Conservation (phyloP, 2,329 filamentous ascomycete genomes). For the Boeremia exigua region DNA sequence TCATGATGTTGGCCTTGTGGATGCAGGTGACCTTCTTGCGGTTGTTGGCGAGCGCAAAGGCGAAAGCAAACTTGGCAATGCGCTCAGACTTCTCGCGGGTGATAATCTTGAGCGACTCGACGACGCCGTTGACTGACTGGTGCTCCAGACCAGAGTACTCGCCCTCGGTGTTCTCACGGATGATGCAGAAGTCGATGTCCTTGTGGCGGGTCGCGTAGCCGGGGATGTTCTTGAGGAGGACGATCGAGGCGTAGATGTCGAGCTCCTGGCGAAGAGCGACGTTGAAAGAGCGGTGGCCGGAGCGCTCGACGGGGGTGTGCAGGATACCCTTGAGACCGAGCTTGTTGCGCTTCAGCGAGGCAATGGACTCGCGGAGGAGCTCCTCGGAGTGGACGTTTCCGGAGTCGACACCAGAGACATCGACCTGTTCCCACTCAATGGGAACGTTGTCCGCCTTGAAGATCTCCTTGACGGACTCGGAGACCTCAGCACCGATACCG, state of each 20-base stretch:
- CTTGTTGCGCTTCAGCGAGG: slow-evolving; percentile 97
- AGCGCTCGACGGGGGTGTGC: slow-evolving; percentile 94
- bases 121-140: slow-evolving; percentile 93
- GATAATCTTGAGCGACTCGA: slow-evolving; percentile 99
- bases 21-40: slow-evolving; percentile 99
- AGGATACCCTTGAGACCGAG: slow-evolving; percentile 98
- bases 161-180: slow-evolving; percentile 99
- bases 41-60: slow-evolving; percentile 97
- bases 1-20: slow-evolving; percentile 99
- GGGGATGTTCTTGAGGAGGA: slow-evolving; percentile 99
- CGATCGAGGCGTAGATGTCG: slow-evolving; percentile 98
- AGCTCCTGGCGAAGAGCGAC: slow-evolving; percentile 98
- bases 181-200: slow-evolving; percentile 97
- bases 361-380: slow-evolving; percentile 93
- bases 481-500: slow-evolving; percentile 96
- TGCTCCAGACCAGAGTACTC: slow-evolving; percentile 99
- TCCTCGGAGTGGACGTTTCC: slow-evolving; percentile 89
- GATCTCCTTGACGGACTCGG: slow-evolving; percentile 97
- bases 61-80: slow-evolving; percentile 98
- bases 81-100: slow-evolving; percentile 98
- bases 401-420: slow-evolving; percentile 88
- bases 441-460: slow-evolving; percentile 99
- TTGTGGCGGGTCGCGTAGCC: slow-evolving; percentile 98
- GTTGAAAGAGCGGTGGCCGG: slow-evolving; percentile 99
- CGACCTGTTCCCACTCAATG: slow-evolving; percentile 98